Evolutionary conservation across 805 yeast species (phyloP).

Genomic region (Brettanomyces sp.): DNA sequence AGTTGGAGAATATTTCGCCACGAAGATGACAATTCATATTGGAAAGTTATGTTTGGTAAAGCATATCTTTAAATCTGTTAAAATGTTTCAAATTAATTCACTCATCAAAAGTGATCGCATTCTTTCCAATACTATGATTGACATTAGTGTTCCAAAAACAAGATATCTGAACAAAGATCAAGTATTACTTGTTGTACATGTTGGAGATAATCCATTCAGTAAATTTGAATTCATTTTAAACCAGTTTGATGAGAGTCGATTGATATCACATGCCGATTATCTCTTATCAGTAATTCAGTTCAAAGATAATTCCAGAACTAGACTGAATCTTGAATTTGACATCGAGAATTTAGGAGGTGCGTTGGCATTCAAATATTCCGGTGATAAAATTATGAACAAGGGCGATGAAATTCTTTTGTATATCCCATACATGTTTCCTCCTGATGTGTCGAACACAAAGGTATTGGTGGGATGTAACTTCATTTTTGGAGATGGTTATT

Average conservation of each 20-base stretch:
- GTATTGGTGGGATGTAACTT: conserved; percentile 15
- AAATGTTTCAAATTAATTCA: conserved; percentile 10
- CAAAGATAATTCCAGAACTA: not conserved
- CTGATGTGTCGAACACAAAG: conserved; percentile 23
- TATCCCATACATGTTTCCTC: conserved; percentile 27
- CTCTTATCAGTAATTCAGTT: not conserved
- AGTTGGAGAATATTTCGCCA: conserved; percentile 14
- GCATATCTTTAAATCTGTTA: conserved; percentile 6
- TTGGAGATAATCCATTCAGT: conserved; percentile 12
- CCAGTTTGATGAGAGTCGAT: conserved; percentile 22
- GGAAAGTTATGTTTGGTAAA: conserved; percentile 17
- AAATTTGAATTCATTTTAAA: conserved; percentile 12
- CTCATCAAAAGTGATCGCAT: conserved; percentile 7
- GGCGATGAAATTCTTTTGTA: conserved; percentile 5
- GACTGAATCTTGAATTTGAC: conserved; percentile 8
- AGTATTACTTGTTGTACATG: conserved; percentile 11
- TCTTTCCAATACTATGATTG: conserved; percentile 12
- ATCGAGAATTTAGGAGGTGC: conserved; percentile 7
- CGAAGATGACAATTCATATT: conserved; percentile 9
- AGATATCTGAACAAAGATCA: conserved; percentile 21
- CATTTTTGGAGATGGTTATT: conserved; percentile 12
- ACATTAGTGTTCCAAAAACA: conserved; percentile 12
- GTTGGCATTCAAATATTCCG: conserved; percentile 10
- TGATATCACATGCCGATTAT: conserved; percentile 13
- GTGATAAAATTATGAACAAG: conserved; percentile 1